These are phyloP conservation scores for Phytophthora meadii DNA, from an alignment of 352 stramenopile species.

Conservation along the genomic window DNA sequence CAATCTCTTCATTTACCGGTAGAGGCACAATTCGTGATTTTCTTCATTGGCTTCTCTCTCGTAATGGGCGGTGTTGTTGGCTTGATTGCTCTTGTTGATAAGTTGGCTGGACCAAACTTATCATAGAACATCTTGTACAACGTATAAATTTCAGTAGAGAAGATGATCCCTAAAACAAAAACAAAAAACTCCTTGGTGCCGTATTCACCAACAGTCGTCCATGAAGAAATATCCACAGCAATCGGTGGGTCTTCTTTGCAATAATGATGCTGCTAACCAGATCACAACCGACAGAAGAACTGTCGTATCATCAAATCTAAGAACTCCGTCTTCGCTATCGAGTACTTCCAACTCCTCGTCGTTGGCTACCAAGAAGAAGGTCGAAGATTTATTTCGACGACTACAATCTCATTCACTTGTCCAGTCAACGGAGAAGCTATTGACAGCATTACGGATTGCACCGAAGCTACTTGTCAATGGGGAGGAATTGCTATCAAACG, in stretches of 20 bases:
- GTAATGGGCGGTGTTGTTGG: too few species aligned
- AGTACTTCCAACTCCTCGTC: not conserved
- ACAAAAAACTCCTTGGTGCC: too few species aligned
- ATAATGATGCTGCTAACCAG: constrained; percentile 7
- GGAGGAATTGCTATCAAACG: constrained; percentile 30
- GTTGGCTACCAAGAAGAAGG: constrained; percentile 40
- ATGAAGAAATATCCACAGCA: constrained; percentile 16
- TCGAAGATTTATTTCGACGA: constrained; percentile 58
- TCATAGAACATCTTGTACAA: too few species aligned
- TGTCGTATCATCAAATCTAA: not conserved
- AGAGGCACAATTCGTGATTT: too few species aligned
- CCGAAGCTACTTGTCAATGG: constrained; percentile 51
- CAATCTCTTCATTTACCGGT: not conserved
- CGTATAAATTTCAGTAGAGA: too few species aligned
- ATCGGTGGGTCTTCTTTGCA: constrained; percentile 18
- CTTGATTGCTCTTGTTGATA: too few species aligned
- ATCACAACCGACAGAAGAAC: not conserved
- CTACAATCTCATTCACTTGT: constrained; percentile 63
- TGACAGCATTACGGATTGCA: constrained; percentile 36
- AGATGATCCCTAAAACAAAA: too few species aligned
- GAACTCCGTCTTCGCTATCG: constrained; percentile 6
- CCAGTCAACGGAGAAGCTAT: constrained; percentile 59
- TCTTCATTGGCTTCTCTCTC: too few species aligned
- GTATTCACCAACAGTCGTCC: too few species aligned
- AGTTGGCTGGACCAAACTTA: too few species aligned